A percentile compares a stretch with the other conserved stretches of the same genome.
Evolutionary conservation across 148 eudicot genomes (phyloP).

Genomic region (Rhododendron ferrugineum): DNA sequence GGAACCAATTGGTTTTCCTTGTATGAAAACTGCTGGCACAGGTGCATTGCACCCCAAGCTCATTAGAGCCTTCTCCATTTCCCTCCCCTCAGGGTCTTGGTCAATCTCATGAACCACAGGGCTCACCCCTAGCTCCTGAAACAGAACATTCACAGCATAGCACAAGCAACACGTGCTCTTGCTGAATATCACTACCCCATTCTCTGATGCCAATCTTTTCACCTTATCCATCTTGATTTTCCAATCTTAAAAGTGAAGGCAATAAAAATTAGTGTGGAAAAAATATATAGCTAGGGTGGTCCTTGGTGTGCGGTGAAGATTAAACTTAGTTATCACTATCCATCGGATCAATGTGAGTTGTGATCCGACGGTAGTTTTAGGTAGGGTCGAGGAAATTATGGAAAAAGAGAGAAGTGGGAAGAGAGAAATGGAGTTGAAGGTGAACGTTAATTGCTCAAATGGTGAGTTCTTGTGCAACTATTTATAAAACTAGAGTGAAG

Average conservation of each 20-base stretch:
- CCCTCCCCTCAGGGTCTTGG: constrained; percentile 27
- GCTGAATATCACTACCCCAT: constrained; percentile 48
- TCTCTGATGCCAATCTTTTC: constrained; percentile 36
- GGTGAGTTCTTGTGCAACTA: background rate
- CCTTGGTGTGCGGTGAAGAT: background rate
- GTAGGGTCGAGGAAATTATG: background rate
- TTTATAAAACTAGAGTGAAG: background rate
- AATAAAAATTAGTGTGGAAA: background rate
- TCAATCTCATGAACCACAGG: constrained; percentile 44
- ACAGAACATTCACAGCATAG: constrained; percentile 30
- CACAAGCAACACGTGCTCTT: constrained; percentile 55
- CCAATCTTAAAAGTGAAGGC: background rate
- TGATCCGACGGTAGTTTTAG: background rate
- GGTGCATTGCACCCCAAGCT: constrained; percentile 30
- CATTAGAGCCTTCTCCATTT: constrained; percentile 36
- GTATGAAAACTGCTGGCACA: constrained; percentile 45
- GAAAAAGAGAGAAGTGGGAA: background rate
- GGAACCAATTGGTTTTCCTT: constrained; percentile 36
- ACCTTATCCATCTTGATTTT: constrained; percentile 29
- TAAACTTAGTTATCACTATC: background rate
- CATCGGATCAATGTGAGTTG: background rate
- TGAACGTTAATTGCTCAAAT: background rate
- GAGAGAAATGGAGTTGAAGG: constrained; percentile 3
- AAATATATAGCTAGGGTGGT: background rate
- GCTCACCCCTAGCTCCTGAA: constrained; percentile 44